phyloP scores from a whole-genome alignment of 805 yeast species.

The Sungouiozyma intestinalis region DNA sequence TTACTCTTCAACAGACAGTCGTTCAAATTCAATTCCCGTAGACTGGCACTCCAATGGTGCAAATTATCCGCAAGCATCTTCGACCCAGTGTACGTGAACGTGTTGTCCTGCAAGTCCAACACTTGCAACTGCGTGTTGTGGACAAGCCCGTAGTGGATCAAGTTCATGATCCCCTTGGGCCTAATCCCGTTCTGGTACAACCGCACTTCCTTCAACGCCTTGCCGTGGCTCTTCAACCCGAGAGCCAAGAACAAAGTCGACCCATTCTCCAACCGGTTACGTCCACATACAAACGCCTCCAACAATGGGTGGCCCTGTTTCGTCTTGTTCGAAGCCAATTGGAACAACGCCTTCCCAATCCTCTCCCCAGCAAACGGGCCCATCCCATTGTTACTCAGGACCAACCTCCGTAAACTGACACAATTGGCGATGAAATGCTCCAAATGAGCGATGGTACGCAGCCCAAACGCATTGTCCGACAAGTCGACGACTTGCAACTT shows the following conservation, averaged over 20 bases:
- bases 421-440: conserved; percentile 71
- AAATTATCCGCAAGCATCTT: conserved; percentile 52
- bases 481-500: conserved; percentile 66
- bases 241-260: conserved; percentile 76
- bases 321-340: conserved; percentile 55
- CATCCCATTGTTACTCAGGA: conserved; percentile 90
- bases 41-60: conserved; percentile 46
- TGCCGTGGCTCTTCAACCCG: conserved; percentile 72
- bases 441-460: conserved; percentile 85
- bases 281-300: conserved; percentile 88
- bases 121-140: conserved; percentile 49
- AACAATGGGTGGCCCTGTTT: conserved; percentile 38
- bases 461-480: conserved; percentile 94
- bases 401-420: conserved; percentile 70
- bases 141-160: conserved; percentile 63
- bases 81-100: conserved; percentile 68
- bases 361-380: conserved; percentile 97
- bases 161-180: conserved; percentile 76
- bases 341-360: conserved; percentile 76
- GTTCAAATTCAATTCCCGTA: conserved; percentile 73
- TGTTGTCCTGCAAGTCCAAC: conserved; percentile 89
- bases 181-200: conserved; percentile 96
- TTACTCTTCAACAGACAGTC: conserved; percentile 77
- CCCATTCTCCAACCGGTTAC: conserved; percentile 95
- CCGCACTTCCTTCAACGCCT: conserved; percentile 55